These are phyloP conservation scores for Sorghum bicolor DNA, from an alignment of 176 grass and related monocot species.

Conservation along the genomic window Sorghum_bicolor_NCBIv3 NC_012877.2:47789501-47790000, in stretches of 20 bases:
- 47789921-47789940: not conserved
- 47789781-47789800: not conserved
- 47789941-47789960: not conserved
- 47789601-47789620: constrained; percentile 10
- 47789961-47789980: not conserved
- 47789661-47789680: not conserved
- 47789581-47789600: constrained; percentile 11
- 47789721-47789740: not conserved
- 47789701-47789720: not conserved
- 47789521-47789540: constrained; percentile 29
- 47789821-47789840: not conserved
- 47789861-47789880: not conserved
- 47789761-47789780: not conserved
- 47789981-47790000: not conserved
- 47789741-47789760: not conserved
- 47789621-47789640: not conserved
- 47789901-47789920: not conserved
- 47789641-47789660: not conserved
- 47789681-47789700: not conserved
- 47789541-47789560: not conserved
- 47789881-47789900: not conserved
- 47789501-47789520: not conserved
- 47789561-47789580: constrained; percentile 24
- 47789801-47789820: too few relatives aligned
- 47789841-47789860: not conserved